A percentile compares a stretch with the other conserved stretches of the same genome.
phyloP scores from a whole-genome alignment of 129 eudicot genomes.

The Centrapalus pauciflorus region DNA sequence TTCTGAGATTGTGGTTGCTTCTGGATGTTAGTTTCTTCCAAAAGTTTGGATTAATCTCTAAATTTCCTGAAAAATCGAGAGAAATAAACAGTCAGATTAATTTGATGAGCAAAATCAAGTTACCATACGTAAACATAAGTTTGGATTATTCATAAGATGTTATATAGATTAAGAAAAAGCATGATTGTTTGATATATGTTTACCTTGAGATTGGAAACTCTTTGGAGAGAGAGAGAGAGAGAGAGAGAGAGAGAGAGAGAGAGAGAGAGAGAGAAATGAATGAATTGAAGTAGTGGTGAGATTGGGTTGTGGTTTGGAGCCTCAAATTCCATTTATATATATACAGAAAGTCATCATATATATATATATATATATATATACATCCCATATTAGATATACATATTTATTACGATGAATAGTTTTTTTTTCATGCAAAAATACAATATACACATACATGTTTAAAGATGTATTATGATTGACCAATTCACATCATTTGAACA shows the following conservation, averaged over 20 bases:
- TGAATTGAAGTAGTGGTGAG: constrained; percentile 1
- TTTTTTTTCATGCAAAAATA: no score
- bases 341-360: constrained; percentile 24
- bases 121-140: neutral
- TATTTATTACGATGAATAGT: no score
- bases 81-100: constrained; percentile 4
- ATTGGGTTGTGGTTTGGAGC: constrained; percentile 46
- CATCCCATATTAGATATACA: neutral
- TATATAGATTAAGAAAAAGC: neutral
- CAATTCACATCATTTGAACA: no score
- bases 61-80: constrained; percentile 9
- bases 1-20: neutral
- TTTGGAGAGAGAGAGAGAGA: neutral
- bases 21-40: neutral
- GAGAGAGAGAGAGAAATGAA: constrained; percentile 1
- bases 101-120: neutral
- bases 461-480: no score
- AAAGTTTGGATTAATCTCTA: neutral
- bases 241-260: constrained; percentile 6
- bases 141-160: constrained; percentile 4
- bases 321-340: constrained; percentile 39
- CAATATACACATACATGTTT: no score
- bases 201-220: constrained; percentile 36
- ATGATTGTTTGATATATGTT: constrained; percentile 9
- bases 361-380: neutral